Evolutionary conservation across 192 early-diverging fungal species (phyloP).

Genomic region (Mortierella hygrophila): DNA sequence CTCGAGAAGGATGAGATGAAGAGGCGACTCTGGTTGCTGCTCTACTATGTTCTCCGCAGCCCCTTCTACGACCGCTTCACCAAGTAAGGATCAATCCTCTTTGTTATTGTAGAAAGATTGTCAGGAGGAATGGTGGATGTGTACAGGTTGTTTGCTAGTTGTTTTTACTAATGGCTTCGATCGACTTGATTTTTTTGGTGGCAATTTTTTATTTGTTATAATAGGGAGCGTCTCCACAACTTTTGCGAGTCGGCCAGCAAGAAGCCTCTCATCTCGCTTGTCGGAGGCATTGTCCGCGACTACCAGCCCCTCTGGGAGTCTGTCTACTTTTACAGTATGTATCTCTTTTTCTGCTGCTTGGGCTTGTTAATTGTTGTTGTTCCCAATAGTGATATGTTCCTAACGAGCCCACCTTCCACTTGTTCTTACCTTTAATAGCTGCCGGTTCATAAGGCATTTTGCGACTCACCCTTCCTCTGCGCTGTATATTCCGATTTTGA

Average conservation of each 20-base stretch:
- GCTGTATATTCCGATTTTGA: neutral
- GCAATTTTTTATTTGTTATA: neutral
- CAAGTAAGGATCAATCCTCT: slow-evolving; percentile 59
- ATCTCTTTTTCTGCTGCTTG: neutral
- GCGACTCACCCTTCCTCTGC: neutral
- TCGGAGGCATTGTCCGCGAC: slow-evolving; percentile 84
- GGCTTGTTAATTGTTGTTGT: neutral
- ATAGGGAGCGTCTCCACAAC: slow-evolving; percentile 70
- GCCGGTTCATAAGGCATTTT: slow-evolving; percentile 2
- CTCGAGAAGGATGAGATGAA: slow-evolving; percentile 86
- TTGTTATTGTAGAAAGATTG: neutral
- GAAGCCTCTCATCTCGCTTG: slow-evolving; percentile 83
- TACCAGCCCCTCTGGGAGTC: slow-evolving; percentile 93
- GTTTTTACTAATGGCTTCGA: neutral
- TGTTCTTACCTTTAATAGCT: neutral
- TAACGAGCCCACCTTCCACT: neutral
- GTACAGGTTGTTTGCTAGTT: neutral
- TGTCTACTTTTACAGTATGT: slow-evolving; percentile 87
- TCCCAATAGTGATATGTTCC: no score
- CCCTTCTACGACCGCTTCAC: slow-evolving; percentile 88
- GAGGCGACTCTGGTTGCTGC: slow-evolving; percentile 77
- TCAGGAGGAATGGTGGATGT: neutral
- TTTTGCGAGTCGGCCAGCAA: slow-evolving; percentile 75
- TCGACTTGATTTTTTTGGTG: neutral
- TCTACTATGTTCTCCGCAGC: slow-evolving; percentile 87